Base-by-base conservation (phyloP, 169 alveolate genomes). In the Cryptosporidium bovis region DNA sequence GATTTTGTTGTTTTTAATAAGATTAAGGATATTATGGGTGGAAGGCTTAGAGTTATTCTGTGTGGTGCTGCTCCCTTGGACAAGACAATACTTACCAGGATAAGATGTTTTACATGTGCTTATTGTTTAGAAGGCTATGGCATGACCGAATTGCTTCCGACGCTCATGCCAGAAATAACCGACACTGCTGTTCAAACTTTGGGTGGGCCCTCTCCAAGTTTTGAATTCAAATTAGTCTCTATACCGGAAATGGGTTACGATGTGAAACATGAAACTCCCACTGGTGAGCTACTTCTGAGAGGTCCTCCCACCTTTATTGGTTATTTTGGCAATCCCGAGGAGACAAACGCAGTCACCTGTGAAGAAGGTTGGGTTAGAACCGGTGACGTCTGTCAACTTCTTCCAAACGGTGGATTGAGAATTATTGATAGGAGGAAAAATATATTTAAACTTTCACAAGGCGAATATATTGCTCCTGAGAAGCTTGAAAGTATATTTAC, bases 391-490 rank as follows among this genome's bases (percentile, higher is more conserved):
- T 98, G 95, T 5, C 93, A 91, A 36, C 84, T 92, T n/a, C 93
- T 83, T 64, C 91, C 77, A 27, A 94, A 92, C 82, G 96, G 96
- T 6, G 95, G 97, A 6, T 62, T 97, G 6, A 92, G 94, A 71
- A 91, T 97, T 62, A 94, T 97, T 58, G 99, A 97, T 91, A 93
- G 99, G 53, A 96, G 94, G 66, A 97, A 97, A 90, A 96, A 96
- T 92, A 94, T 97, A n/a, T 97, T 97, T 91, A 97, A 97, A 87
- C 95, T 97, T 71, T 87, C 97, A 0, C 98, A 97, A 91, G 99
- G 99, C 1, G 99, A 97, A 90, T 97, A 97, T 90, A 97, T 97
- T 18, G 96, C 99, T 44, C 99, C 98, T 8, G 99, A 97, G 82
- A 95, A 95, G 87, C 92, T 97, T 34, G 93, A 91, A 66, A 85